Conservation (phyloP, 495 filamentous ascomycete species). For the Podospora anserina region DNA sequence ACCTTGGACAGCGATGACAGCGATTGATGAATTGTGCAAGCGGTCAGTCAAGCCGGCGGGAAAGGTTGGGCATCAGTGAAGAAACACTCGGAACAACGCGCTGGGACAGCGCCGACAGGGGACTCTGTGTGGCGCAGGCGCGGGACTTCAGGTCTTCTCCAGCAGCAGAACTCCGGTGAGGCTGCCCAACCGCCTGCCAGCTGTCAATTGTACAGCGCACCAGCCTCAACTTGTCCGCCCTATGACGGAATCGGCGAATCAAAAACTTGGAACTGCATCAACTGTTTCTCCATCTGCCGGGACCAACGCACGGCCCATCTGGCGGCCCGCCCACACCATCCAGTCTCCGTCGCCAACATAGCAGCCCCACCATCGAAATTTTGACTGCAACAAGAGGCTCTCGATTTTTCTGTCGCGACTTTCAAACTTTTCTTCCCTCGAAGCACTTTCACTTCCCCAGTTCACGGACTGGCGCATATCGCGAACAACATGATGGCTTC, state of each 20-base stretch:
- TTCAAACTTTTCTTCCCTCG: not conserved
- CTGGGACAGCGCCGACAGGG: conserved; percentile 20
- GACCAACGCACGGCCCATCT: conserved; percentile 11
- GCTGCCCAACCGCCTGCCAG: conserved; percentile 33
- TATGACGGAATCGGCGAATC: conserved; percentile 28
- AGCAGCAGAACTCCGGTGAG: conserved; percentile 14
- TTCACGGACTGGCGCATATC: not conserved
- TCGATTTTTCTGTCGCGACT: conserved; percentile 1
- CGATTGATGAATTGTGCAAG: conserved; percentile 33
- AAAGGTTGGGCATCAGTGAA: conserved; percentile 39
- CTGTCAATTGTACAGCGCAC: conserved; percentile 23
- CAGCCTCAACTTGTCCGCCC: conserved; percentile 30
- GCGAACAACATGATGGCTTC: not conserved
- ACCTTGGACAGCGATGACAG: conserved; percentile 9
- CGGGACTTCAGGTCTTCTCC: conserved; percentile 4
- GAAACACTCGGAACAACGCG: conserved; percentile 6
- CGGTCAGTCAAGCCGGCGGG: conserved; percentile 32
- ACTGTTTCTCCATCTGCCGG: conserved; percentile 26
- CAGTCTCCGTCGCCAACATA: not conserved
- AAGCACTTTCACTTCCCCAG: conserved; percentile 9
- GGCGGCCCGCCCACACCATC: not conserved
- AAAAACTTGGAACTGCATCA: conserved; percentile 16
- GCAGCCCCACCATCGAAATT: conserved; percentile 5
- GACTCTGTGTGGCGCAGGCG: conserved; percentile 24
- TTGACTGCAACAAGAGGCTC: not conserved